Conservation (phyloP, 1,284 basidiomycete species). For the Xerocomus minutiporus region DNA sequence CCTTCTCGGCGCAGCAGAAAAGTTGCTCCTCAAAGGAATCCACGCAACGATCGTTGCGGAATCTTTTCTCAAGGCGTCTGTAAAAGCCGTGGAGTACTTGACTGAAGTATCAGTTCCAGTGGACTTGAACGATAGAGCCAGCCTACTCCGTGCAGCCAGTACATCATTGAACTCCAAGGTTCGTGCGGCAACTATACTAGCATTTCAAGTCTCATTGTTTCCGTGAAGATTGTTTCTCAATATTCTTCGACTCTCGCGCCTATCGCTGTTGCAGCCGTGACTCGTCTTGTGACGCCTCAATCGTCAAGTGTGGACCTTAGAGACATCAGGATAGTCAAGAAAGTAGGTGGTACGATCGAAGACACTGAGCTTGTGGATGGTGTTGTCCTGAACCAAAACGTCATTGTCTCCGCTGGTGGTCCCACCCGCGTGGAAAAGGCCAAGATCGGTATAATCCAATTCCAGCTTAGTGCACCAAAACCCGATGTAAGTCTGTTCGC, state of each 20-base stretch:
- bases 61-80: conserved; percentile 88
- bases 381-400: conserved; percentile 94
- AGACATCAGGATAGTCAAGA: conserved; percentile 96
- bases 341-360: conserved; percentile 98
- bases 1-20: conserved; percentile 92
- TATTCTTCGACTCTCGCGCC: conserved; percentile 97
- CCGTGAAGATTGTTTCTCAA: conserved; percentile 89
- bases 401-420: conserved; percentile 86
- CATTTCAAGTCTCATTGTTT: conserved; percentile 9
- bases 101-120: conserved; percentile 92
- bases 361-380: conserved; percentile 98
- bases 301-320: conserved; percentile 94
- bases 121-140: conserved; percentile 85
- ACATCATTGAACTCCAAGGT: conserved; percentile 98
- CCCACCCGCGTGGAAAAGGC: conserved; percentile 97
- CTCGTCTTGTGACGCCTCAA: conserved; percentile 78
- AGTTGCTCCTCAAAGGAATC: conserved; percentile 94
- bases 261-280: conserved; percentile 96
- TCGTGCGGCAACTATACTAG: conserved; percentile 8
- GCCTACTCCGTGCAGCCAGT: conserved; percentile 86
- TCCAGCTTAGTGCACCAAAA: conserved; percentile 97
- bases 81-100: conserved; percentile 92
- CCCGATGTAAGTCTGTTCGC: conserved; percentile 71
- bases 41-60: conserved; percentile 98
- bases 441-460: conserved; percentile 97